Evolutionary conservation across 108 stramenopile genomes (phyloP).

Genomic region (Cylindrotheca fusiformis): DNA sequence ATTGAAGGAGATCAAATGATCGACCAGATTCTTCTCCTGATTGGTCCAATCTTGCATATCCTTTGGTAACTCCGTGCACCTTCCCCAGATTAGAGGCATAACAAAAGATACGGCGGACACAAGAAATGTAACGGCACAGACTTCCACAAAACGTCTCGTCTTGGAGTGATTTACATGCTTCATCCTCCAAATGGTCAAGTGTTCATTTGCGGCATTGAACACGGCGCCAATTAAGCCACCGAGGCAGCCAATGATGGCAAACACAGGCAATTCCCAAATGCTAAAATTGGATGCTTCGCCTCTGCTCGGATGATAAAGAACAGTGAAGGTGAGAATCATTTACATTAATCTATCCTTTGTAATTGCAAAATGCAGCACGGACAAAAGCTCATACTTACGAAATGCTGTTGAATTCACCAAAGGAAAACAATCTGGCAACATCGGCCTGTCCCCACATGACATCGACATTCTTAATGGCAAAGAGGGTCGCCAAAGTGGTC

Average conservation of each 20-base stretch:
- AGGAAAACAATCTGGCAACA: constrained; percentile 91
- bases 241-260: constrained; percentile 87
- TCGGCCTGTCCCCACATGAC: constrained; percentile 86
- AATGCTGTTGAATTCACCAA: constrained; percentile 86
- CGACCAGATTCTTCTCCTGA: constrained; percentile 91
- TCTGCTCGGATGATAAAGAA: constrained; percentile 9
- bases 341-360: background rate
- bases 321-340: background rate
- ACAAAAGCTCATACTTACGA: constrained; percentile 27
- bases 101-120: constrained; percentile 79
- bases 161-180: constrained; percentile 73
- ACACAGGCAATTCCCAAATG: constrained; percentile 92
- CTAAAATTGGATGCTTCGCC: constrained; percentile 80
- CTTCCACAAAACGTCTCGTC: constrained; percentile 74
- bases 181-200: constrained; percentile 90
- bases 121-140: constrained; percentile 58
- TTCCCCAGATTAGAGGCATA: constrained; percentile 86
- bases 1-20: constrained; percentile 84
- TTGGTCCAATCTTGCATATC: constrained; percentile 96
- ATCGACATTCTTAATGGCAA: constrained; percentile 75
- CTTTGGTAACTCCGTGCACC: constrained; percentile 87
- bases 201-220: constrained; percentile 94
- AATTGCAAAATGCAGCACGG: background rate
- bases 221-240: constrained; percentile 94
- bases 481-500: constrained; percentile 88